Conservation (phyloP, 495 filamentous ascomycete species). For the Penicillium taxi region DNA sequence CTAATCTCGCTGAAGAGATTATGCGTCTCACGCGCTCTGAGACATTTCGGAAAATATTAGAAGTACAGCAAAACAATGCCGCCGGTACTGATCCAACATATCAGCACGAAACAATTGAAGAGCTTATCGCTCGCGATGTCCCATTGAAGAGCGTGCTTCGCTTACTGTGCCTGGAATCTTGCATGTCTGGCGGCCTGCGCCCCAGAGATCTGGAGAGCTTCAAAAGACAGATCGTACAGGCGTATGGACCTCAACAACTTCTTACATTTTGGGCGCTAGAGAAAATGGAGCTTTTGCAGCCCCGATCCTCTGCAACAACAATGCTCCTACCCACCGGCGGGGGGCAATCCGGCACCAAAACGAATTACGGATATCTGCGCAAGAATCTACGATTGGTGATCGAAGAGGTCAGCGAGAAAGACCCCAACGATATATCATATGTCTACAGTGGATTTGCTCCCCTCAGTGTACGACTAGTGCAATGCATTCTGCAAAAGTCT, state of each 20-base stretch:
- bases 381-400: conserved; percentile 82
- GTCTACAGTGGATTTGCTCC: conserved; percentile 97
- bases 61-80: conserved; percentile 94
- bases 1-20: conserved; percentile 86
- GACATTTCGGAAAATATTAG: conserved; percentile 75
- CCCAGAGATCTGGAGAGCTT: conserved; percentile 81
- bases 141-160: conserved; percentile 74
- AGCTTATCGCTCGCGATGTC: conserved; percentile 79
- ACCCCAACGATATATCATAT: conserved; percentile 95
- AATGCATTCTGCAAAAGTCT: conserved; percentile 87
- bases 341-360: conserved; percentile 54
- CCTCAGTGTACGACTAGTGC: conserved; percentile 86
- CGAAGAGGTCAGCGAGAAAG: conserved; percentile 93
- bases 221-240: conserved; percentile 78
- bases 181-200: conserved; percentile 80
- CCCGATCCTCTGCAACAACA: conserved; percentile 58
- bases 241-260: conserved; percentile 90
- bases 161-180: conserved; percentile 83
- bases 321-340: conserved; percentile 62
- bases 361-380: conserved; percentile 83
- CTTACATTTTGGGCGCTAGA: conserved; percentile 85
- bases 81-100: conserved; percentile 80
- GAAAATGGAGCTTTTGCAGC: conserved; percentile 75
- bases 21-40: conserved; percentile 84
- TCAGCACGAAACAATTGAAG: conserved; percentile 84